These are phyloP conservation scores for Schizochytrium sp. DNA, from an alignment of 108 stramenopile species.

Conservation along the genomic window DNA sequence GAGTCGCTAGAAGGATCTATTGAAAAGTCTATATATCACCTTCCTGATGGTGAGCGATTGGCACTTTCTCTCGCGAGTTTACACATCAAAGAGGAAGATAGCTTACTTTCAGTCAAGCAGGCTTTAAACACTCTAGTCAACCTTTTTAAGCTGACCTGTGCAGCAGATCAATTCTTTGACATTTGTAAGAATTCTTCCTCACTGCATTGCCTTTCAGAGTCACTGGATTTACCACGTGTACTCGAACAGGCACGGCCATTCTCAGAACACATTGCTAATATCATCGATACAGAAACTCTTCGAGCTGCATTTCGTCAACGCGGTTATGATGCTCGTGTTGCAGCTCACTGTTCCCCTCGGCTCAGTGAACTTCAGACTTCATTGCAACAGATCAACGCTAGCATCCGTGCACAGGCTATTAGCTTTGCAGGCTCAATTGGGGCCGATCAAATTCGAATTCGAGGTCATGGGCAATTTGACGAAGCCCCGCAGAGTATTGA, in stretches of 20 bases:
- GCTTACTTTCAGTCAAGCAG: neutral
- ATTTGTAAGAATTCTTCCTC: neutral
- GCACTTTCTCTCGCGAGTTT: neutral
- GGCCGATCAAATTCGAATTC: neutral
- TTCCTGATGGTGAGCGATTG: constrained; percentile 28
- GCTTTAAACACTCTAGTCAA: neutral
- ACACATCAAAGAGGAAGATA: neutral
- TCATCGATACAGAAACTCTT: constrained; percentile 82
- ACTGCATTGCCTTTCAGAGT: neutral
- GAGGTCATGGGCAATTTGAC: constrained; percentile 20
- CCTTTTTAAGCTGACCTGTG: constrained; percentile 17
- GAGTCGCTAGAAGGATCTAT: neutral
- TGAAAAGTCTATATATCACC: neutral
- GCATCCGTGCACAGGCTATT: neutral
- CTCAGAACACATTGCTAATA: constrained; percentile 20
- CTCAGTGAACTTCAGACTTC: neutral
- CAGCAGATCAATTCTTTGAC: neutral
- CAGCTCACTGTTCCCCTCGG: neutral
- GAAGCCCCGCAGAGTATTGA: neutral
- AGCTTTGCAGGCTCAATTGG: neutral
- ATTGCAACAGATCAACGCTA: neutral
- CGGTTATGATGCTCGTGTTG: constrained; percentile 50
- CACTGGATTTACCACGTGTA: neutral
- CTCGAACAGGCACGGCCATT: neutral
- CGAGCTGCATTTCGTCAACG: constrained; percentile 19